Percentiles rank a stretch among this genome's conserved stretches.
Evolutionary conservation across 2,329 filamentous ascomycete genomes (phyloP).

Genomic region (Trichophaea hybrida): DNA sequence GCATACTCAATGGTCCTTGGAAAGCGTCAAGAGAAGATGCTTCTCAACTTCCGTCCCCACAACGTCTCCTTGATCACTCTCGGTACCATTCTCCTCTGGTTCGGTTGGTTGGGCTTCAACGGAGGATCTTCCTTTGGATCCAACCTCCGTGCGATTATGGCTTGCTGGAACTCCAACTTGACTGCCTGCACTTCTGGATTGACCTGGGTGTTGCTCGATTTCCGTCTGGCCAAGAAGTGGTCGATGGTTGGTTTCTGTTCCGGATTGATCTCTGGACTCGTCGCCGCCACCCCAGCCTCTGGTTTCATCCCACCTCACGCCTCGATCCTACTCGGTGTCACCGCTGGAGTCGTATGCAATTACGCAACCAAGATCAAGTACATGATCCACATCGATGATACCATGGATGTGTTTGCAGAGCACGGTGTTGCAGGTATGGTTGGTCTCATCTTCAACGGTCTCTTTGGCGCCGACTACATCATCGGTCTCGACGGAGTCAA

Average conservation of each 20-base stretch:
- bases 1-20: constrained; percentile 94
- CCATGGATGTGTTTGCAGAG: constrained; percentile 58
- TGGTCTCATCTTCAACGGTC: constrained; percentile 56
- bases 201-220: constrained; percentile 92
- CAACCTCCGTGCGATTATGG: constrained; percentile 86
- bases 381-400: constrained; percentile 52
- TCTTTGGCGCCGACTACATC: constrained; percentile 55
- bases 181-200: constrained; percentile 84
- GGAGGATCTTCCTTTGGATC: constrained; percentile 88
- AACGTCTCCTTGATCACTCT: constrained; percentile 96
- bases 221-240: constrained; percentile 86
- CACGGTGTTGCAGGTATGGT: constrained; percentile 56
- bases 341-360: constrained; percentile 52
- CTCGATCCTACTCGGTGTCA: constrained; percentile 50
- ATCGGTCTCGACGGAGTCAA: constrained; percentile 67
- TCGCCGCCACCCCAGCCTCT: constrained; percentile 54
- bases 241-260: constrained; percentile 64
- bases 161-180: constrained; percentile 94
- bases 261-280: constrained; percentile 54
- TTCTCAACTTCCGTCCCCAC: constrained; percentile 98
- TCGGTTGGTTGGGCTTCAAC: constrained; percentile 98
- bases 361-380: constrained; percentile 47
- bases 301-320: constrained; percentile 56
- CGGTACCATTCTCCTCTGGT: constrained; percentile 91
- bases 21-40: constrained; percentile 96